A percentile compares a stretch with the other conserved stretches of the same genome.
These are phyloP conservation scores for Leucosporidium creatinivorum DNA, from an alignment of 768 basidiomycete genomes.

Conservation along the genomic window DNA sequence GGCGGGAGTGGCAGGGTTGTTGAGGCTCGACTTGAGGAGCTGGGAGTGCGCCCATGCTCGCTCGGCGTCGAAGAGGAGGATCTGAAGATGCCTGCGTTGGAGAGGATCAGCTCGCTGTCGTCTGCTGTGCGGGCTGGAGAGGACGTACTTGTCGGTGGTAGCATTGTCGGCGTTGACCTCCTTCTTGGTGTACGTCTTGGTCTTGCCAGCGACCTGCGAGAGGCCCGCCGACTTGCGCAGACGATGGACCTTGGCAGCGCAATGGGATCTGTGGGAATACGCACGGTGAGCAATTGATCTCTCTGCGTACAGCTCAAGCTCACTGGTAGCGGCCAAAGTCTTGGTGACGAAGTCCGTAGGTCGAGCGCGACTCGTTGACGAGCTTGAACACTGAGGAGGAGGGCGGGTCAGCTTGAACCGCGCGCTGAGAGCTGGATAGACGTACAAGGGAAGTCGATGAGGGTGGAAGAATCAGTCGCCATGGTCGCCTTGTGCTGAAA, in stretches of 20 bases:
- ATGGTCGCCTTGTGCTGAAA: too few species aligned
- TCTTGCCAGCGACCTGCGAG: conserved; percentile 69
- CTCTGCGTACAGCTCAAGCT: conserved; percentile 19
- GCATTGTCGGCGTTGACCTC: conserved; percentile 59
- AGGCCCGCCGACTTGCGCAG: conserved; percentile 73
- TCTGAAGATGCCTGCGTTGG: conserved; percentile 50
- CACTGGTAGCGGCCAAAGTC: conserved; percentile 81
- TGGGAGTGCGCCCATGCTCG: conserved; percentile 87
- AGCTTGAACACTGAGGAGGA: conserved; percentile 29
- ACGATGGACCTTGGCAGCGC: conserved; percentile 80
- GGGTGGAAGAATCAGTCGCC: too few species aligned
- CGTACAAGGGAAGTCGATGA: too few species aligned
- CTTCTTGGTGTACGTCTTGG: conserved; percentile 78
- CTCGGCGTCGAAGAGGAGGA: conserved; percentile 82
- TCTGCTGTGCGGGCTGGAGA: neutral
- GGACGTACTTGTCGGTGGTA: conserved; percentile 73
- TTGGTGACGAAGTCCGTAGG: conserved; percentile 84
- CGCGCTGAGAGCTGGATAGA: too few species aligned
- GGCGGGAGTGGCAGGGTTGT: conserved; percentile 51
- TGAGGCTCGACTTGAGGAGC: conserved; percentile 56
- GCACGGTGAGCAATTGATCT: neutral
- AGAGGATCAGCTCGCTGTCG: conserved; percentile 19
- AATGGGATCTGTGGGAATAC: conserved; percentile 66
- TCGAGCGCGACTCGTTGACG: conserved; percentile 68
- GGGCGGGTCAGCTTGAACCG: too few species aligned